Percentiles rank a stretch among this genome's conserved stretches.
These are phyloP conservation scores for Thyridium curvatum DNA, from an alignment of 2,329 filamentous ascomycete genomes.

Conservation along the genomic window DNA sequence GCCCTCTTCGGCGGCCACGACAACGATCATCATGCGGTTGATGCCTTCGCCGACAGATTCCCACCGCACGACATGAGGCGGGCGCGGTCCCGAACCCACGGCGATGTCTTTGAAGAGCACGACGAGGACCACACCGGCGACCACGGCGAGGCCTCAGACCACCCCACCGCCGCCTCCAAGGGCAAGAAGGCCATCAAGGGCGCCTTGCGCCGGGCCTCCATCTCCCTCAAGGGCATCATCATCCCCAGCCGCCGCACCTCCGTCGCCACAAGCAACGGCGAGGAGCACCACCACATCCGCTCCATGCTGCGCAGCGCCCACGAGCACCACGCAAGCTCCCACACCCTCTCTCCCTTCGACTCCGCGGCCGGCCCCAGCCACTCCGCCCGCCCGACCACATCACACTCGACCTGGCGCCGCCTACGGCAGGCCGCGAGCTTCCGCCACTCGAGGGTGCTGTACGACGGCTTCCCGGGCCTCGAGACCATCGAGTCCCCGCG, in stretches of 20 bases:
- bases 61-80: constrained; percentile 15
- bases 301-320: constrained; percentile 17
- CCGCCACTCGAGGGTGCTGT: constrained; percentile 37
- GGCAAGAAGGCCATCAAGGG: constrained; percentile 33
- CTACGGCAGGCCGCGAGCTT: constrained; percentile 45
- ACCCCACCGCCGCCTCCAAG: constrained; percentile 15
- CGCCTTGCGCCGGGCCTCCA: constrained; percentile 48
- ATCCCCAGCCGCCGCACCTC: constrained; percentile 42
- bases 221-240: constrained; percentile 45
- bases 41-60: constrained; percentile 13
- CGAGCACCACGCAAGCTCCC: constrained; percentile 15
- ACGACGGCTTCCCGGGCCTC: constrained; percentile 30
- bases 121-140: background rate
- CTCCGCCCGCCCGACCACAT: constrained; percentile 33
- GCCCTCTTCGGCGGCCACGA: constrained; percentile 23
- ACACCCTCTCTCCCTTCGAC: background rate
- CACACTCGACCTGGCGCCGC: constrained; percentile 44
- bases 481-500: constrained; percentile 30
- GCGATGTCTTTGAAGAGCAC: no score
- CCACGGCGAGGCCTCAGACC: constrained; percentile 24
- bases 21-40: constrained; percentile 15
- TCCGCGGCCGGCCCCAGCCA: constrained; percentile 3
- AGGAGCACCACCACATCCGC: constrained; percentile 11
- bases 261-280: constrained; percentile 20
- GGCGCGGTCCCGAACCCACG: background rate